Evolutionary conservation across 306 rosid species (phyloP).

Genomic region (Mimosa bimucronata): DNA sequence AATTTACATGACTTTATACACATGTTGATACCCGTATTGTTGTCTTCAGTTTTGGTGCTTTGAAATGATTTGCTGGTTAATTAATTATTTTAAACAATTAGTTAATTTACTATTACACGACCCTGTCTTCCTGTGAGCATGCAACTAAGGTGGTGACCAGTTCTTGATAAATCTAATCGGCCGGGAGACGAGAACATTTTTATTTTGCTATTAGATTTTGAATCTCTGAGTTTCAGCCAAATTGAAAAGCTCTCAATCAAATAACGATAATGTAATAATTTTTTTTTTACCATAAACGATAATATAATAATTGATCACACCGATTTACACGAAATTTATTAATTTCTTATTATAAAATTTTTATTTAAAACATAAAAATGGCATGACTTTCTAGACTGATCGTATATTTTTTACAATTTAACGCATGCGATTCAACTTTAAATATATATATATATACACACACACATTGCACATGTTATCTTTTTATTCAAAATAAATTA

Average conservation of each 20-base stretch:
- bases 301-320: neutral
- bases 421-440: neutral
- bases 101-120: constrained; percentile 13
- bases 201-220: constrained; percentile 12
- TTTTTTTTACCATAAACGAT: no score
- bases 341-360: neutral
- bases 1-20: constrained; percentile 30
- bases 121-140: constrained; percentile 12
- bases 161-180: neutral
- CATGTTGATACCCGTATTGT: constrained; percentile 19
- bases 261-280: neutral
- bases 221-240: neutral
- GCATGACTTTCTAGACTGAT: neutral
- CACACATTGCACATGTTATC: neutral
- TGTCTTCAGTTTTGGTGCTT: neutral
- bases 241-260: neutral
- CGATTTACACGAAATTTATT: neutral
- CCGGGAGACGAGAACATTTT: neutral
- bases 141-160: neutral
- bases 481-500: neutral
- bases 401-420: neutral
- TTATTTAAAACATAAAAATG: neutral
- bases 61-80: constrained; percentile 22
- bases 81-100: constrained; percentile 15
- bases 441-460: no score